Evolutionary conservation across 1,284 basidiomycete genomes (phyloP).

Genomic region (Ceratobasidium sp.): DNA sequence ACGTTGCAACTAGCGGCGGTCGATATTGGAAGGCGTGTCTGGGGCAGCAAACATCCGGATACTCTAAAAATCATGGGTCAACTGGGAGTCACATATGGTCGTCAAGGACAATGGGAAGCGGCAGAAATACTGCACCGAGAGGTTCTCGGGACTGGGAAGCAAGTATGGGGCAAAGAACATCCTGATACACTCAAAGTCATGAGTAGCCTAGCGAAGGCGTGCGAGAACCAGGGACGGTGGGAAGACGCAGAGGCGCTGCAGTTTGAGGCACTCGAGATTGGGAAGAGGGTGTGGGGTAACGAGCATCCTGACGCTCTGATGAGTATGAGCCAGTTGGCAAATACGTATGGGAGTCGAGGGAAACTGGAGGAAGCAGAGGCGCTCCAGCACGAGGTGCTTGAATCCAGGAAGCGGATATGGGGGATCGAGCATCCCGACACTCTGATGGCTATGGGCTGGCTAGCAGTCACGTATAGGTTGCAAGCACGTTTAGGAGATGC

Average conservation of each 20-base stretch:
- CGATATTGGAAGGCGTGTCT: too few species aligned
- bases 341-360: neutral
- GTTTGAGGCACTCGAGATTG: neutral
- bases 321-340: neutral
- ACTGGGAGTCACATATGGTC: neutral
- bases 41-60: neutral
- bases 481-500: neutral
- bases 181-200: neutral
- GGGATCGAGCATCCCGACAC: conserved; percentile 1
- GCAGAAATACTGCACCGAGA: neutral
- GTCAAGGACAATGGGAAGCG: neutral
- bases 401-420: neutral
- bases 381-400: neutral
- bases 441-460: neutral
- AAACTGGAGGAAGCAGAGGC: neutral
- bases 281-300: neutral
- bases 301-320: neutral
- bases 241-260: conserved; percentile 6
- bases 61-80: conserved; percentile 3
- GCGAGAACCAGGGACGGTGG: neutral
- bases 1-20: neutral
- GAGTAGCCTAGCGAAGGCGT: neutral
- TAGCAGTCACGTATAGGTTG: conserved; percentile 4
- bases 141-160: neutral
- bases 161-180: neutral